These are phyloP conservation scores for Castanopsis chinensis DNA, from an alignment of 306 rosid genomes.

Conservation along the genomic window DNA sequence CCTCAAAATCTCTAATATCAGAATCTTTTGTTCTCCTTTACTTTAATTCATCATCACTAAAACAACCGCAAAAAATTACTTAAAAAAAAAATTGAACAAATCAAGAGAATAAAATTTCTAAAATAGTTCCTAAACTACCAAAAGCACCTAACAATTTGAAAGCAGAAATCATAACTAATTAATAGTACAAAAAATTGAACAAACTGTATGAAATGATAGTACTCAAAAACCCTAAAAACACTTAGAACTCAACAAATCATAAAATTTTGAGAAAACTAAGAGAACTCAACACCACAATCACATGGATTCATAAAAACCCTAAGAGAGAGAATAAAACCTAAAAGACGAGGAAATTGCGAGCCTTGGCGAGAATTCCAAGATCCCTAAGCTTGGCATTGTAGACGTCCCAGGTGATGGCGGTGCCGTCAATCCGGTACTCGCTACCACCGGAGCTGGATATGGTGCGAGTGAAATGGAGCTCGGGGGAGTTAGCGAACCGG, in stretches of 20 bases:
- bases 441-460: slow-evolving; percentile 81
- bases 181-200: too few species aligned
- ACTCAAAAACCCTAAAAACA: background rate
- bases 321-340: slow-evolving; percentile 54
- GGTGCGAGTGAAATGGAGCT: slow-evolving; percentile 74
- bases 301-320: background rate
- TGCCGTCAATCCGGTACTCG: slow-evolving; percentile 80
- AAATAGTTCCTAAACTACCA: too few species aligned
- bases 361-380: slow-evolving; percentile 90
- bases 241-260: background rate
- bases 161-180: too few species aligned
- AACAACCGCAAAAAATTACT: too few species aligned
- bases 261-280: background rate
- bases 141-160: too few species aligned
- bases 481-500: slow-evolving; percentile 64
- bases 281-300: background rate
- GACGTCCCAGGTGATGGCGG: slow-evolving; percentile 61
- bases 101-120: too few species aligned
- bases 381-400: slow-evolving; percentile 70
- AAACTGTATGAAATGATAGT: too few species aligned
- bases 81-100: too few species aligned
- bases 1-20: too few species aligned
- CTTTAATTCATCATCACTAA: too few species aligned
- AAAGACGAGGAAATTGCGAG: slow-evolving; percentile 94
- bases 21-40: too few species aligned